Evolutionary conservation across 139 green algal species (phyloP), one percentile per base, ranked within the genome.

Genomic region (Zygnema circumcarinatum): DNA sequence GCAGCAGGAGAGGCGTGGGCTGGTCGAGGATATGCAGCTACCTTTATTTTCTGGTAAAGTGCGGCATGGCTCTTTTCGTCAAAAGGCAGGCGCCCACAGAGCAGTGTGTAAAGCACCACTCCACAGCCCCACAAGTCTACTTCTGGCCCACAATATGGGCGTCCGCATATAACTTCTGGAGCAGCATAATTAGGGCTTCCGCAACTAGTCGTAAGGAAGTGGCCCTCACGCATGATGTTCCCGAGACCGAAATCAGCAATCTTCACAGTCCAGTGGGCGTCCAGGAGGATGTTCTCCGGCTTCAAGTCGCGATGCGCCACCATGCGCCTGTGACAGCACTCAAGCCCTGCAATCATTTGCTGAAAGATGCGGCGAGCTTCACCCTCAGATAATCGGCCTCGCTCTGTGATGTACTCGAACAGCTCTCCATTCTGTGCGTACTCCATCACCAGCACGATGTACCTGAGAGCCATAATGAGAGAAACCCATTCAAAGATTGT

Each of bases 341-440:
- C 97, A 32, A 99, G 95, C 29, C 47, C 52, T 29, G 84, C 84
- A 22, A 91, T 67, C 83, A 99, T 98, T 92, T 99, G 97, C 92
- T 99, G 97, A 90, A 99, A 99, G 89, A 99, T 99, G 52, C 94
- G 94, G 56, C 97, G 93, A 35, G 97, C 97, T 88, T 99, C 97
- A 67, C 98, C 96, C 88, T 99, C 97, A 39, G 95, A 84, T 76
- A 99, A 91, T 11, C 97, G 93, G 1, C 96, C 97, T 91, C 98
- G 98, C 91, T 99, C 96, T 11, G 98, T 96, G 74, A 99, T 99
- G 94, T 99, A 98, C 89, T 99, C 97, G 93, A 99, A 99, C 86
- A 99, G 94, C 93, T 99, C 97, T 31, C 97, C 97, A 31, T 91
- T 92, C 92, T 97, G 84, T 3, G 84, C 84, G 32, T 89, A 89